Evolutionary conservation across 2,329 filamentous ascomycete species (phyloP).

Genomic region (Alternaria incomplexa): DNA sequence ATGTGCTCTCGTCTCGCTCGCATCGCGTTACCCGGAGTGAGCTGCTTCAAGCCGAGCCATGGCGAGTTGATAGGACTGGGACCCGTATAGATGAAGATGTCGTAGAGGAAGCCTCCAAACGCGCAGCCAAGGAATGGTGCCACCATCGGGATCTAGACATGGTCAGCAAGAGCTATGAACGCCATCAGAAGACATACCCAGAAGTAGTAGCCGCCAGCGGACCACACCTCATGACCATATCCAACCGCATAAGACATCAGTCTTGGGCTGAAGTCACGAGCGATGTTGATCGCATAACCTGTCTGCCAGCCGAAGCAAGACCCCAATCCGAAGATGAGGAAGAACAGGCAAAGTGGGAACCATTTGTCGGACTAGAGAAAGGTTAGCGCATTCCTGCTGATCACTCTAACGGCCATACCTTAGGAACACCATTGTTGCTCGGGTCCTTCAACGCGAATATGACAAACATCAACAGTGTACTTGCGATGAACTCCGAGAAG

Average conservation of each 20-base stretch:
- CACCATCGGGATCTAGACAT: slow-evolving; percentile 70
- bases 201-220: slow-evolving; percentile 72
- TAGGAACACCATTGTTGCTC: slow-evolving; percentile 47
- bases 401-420: slow-evolving; percentile 14
- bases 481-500: slow-evolving; percentile 74
- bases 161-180: not conserved
- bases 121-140: slow-evolving; percentile 67
- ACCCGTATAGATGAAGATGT: slow-evolving; percentile 66
- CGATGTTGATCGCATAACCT: slow-evolving; percentile 76
- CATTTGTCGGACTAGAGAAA: slow-evolving; percentile 35
- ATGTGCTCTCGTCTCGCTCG: slow-evolving; percentile 26
- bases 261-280: slow-evolving; percentile 73
- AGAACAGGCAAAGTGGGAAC: slow-evolving; percentile 67
- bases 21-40: slow-evolving; percentile 43
- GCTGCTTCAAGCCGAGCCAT: slow-evolving; percentile 65
- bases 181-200: slow-evolving; percentile 59
- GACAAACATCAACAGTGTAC: slow-evolving; percentile 71
- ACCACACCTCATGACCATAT: slow-evolving; percentile 72
- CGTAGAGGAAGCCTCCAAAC: slow-evolving; percentile 41
- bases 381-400: not conserved
- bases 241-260: slow-evolving; percentile 71
- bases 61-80: slow-evolving; percentile 73
- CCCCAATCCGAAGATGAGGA: slow-evolving; percentile 75
- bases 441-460: slow-evolving; percentile 72
- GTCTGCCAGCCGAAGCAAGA: slow-evolving; percentile 79